phyloP scores from a whole-genome alignment of 2,329 filamentous ascomycete species.

The Botrytis pseudocinerea region DNA sequence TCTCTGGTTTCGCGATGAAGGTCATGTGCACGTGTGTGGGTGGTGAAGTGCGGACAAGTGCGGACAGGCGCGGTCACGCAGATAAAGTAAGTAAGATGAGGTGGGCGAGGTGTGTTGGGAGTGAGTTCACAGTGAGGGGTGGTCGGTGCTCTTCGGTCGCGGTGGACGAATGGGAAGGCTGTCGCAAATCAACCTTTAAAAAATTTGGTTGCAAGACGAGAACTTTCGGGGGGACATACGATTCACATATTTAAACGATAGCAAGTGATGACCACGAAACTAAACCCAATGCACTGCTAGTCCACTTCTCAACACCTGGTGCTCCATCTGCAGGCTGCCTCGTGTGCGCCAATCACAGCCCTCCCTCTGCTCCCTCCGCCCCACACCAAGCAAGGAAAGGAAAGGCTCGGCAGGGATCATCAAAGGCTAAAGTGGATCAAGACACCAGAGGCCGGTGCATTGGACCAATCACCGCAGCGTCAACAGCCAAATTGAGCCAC shows the following conservation, averaged over 20 bases:
- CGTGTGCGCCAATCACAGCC: not conserved
- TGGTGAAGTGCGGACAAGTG: not conserved
- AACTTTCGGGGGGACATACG: conserved; percentile 18
- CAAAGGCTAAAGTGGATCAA: not conserved
- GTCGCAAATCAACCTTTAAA: conserved; percentile 21
- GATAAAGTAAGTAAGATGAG: no score
- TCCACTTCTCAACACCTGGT: not conserved
- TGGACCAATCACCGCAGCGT: not conserved
- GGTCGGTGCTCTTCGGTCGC: conserved; percentile 5
- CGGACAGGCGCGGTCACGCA: no score
- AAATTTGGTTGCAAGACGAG: conserved; percentile 25
- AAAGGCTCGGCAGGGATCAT: not conserved
- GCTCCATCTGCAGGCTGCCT: not conserved
- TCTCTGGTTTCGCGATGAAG: no score
- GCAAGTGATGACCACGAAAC: conserved; percentile 11
- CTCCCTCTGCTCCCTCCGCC: not conserved
- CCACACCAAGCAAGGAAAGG: not conserved
- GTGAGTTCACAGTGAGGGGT: not conserved
- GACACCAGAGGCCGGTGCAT: no score
- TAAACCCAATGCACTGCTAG: conserved; percentile 14
- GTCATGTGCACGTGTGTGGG: conserved; percentile 15
- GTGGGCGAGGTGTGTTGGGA: no score
- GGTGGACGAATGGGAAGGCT: conserved; percentile 23
- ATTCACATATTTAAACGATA: conserved; percentile 24
- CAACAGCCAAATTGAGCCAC: not conserved